Conservation (phyloP, 768 basidiomycete genomes). For the Agaricus bisporus region DNA sequence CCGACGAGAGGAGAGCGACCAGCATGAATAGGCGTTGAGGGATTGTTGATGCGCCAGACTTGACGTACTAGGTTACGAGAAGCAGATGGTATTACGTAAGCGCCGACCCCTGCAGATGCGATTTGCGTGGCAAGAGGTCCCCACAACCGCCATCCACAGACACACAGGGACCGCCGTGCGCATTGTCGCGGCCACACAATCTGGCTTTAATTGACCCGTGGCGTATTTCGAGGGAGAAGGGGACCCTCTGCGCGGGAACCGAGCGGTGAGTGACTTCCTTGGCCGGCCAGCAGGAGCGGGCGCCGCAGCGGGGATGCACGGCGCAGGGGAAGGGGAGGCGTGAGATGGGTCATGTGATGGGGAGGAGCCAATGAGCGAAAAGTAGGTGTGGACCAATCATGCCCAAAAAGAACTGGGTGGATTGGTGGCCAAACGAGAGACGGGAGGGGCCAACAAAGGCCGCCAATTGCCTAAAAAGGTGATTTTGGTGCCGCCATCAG, state of each 20-base stretch:
- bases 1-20: no score
- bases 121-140: neutral
- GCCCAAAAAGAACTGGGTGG: neutral
- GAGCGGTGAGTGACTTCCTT: neutral
- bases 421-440: constrained; percentile 2
- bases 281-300: neutral
- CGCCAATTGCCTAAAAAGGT: neutral
- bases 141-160: constrained; percentile 1
- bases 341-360: neutral
- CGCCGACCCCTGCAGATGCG: neutral
- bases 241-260: neutral
- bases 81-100: neutral
- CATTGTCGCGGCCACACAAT: neutral
- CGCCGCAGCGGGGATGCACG: neutral
- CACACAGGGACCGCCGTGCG: neutral
- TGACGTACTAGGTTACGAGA: neutral
- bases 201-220: neutral
- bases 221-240: neutral
- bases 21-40: no score
- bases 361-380: constrained; percentile 5
- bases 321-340: neutral
- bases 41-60: no score
- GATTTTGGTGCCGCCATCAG: neutral
- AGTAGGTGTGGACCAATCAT: constrained; percentile 4
- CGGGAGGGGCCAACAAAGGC: neutral